phyloP scores from a whole-genome alignment of 345 rosid species.

The Salix dunnii region DNA sequence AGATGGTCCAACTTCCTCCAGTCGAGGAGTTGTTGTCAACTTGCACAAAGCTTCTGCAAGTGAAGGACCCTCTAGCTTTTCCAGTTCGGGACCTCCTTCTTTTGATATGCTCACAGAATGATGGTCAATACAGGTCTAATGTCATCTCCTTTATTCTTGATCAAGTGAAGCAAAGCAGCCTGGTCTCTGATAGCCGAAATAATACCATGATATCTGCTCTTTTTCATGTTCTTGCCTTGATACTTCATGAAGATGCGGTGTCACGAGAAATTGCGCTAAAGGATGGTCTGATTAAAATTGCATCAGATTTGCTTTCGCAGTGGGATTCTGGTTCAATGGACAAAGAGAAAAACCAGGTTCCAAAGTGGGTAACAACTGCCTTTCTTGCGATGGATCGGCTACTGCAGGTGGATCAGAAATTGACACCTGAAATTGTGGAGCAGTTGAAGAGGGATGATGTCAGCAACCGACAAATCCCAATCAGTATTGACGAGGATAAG shows the following conservation, averaged over 20 bases:
- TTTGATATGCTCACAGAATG: constrained; percentile 77
- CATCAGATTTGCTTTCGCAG: constrained; percentile 58
- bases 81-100: constrained; percentile 86
- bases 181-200: constrained; percentile 50
- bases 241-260: constrained; percentile 77
- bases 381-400: constrained; percentile 93
- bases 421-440: constrained; percentile 71
- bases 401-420: constrained; percentile 74
- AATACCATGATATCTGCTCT: constrained; percentile 53
- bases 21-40: constrained; percentile 84
- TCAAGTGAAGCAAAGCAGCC: constrained; percentile 58
- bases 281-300: constrained; percentile 71
- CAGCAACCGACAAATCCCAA: constrained; percentile 39
- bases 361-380: constrained; percentile 92
- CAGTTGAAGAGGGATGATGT: constrained; percentile 51
- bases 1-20: constrained; percentile 77
- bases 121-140: constrained; percentile 74
- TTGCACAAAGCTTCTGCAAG: constrained; percentile 79
- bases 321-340: constrained; percentile 65
- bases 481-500: constrained; percentile 67
- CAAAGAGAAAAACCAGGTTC: constrained; percentile 51
- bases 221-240: constrained; percentile 87
- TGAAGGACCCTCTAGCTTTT: constrained; percentile 84
- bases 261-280: constrained; percentile 81
- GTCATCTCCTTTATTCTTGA: constrained; percentile 72